These are phyloP conservation scores for Nemania bipapillata DNA, from an alignment of 2,329 filamentous ascomycete genomes.

Conservation along the genomic window DNA sequence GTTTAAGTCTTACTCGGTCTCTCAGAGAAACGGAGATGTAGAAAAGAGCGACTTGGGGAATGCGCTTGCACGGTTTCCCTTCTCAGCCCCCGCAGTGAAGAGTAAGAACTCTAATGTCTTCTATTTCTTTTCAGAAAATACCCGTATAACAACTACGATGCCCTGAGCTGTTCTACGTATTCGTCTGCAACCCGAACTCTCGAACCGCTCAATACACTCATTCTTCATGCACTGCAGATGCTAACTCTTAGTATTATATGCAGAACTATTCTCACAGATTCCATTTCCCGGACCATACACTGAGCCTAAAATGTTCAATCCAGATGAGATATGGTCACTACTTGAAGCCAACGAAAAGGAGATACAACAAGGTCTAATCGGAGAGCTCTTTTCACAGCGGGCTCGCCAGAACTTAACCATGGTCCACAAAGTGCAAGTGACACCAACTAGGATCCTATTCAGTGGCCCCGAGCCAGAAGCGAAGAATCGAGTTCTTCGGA, in stretches of 20 bases:
- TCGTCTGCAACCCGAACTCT: no score
- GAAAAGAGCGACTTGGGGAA: conserved; percentile 36
- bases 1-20: conserved; percentile 14
- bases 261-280: conserved; percentile 61
- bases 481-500: conserved; percentile 77
- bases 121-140: background rate
- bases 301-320: conserved; percentile 56
- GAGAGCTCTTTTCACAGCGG: conserved; percentile 46
- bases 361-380: conserved; percentile 46
- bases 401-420: conserved; percentile 58
- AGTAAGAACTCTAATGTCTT: conserved; percentile 23
- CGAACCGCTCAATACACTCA: background rate
- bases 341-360: conserved; percentile 58
- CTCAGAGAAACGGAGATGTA: background rate
- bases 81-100: conserved; percentile 61
- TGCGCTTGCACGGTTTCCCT: conserved; percentile 48
- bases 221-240: background rate
- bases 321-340: conserved; percentile 45
- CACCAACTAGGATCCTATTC: conserved; percentile 67
- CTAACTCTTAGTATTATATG: background rate
- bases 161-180: no score
- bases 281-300: conserved; percentile 64
- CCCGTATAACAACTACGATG: background rate
- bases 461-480: conserved; percentile 72
- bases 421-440: conserved; percentile 68